These are phyloP conservation scores for Starmerella davenportii DNA, from an alignment of 805 yeast genomes.

Conservation along the genomic window DNA sequence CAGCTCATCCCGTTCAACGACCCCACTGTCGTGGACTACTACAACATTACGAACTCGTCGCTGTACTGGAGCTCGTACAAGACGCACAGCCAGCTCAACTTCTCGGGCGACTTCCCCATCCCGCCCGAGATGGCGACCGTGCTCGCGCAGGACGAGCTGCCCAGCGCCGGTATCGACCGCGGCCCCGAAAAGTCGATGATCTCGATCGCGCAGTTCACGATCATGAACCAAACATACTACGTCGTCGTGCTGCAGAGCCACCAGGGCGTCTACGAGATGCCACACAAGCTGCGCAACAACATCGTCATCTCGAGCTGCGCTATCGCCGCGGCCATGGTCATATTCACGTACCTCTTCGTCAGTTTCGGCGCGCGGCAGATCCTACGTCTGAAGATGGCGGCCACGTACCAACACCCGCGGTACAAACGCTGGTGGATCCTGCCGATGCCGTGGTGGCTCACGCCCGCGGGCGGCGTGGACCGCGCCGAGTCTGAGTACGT, in stretches of 20 bases:
- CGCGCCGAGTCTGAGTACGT: slow-evolving; percentile 6
- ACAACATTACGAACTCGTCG: neutral
- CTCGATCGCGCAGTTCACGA: slow-evolving; percentile 10
- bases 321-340: slow-evolving; percentile 14
- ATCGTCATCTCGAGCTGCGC: slow-evolving; percentile 11
- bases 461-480: slow-evolving; percentile 3
- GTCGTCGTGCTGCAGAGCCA: slow-evolving; percentile 14
- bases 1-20: slow-evolving; percentile 14
- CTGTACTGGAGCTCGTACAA: neutral
- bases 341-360: slow-evolving; percentile 13
- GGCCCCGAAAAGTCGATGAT: slow-evolving; percentile 15
- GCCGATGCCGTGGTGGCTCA: slow-evolving; percentile 12
- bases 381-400: slow-evolving; percentile 16
- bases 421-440: slow-evolving; percentile 9
- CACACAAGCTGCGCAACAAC: slow-evolving; percentile 11
- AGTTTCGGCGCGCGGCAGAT: slow-evolving; percentile 17
- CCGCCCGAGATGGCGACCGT: slow-evolving; percentile 7
- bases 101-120: slow-evolving; percentile 1
- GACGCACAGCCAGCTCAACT: neutral
- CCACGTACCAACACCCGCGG: slow-evolving; percentile 15
- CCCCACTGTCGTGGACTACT: neutral
- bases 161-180: slow-evolving; percentile 11
- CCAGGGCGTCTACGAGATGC: slow-evolving; percentile 12
- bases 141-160: slow-evolving; percentile 1
- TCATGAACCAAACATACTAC: slow-evolving; percentile 8